These are phyloP conservation scores for Solanum ahanhuiri DNA, from an alignment of 257 asterid genomes.

Conservation along the genomic window DNA sequence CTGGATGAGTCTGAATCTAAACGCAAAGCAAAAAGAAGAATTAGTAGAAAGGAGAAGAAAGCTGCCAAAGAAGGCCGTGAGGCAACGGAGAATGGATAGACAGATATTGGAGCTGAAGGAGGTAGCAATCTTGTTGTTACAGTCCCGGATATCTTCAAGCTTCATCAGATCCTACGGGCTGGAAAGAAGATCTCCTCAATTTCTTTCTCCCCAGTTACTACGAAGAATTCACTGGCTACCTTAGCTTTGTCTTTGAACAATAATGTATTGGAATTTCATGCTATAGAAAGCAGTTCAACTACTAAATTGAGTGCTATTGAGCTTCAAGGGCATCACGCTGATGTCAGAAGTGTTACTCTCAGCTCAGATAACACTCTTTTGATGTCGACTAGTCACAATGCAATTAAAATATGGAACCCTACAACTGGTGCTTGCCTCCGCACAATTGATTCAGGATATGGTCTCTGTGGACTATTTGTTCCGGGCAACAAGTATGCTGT, in stretches of 20 bases:
- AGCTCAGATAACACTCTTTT: slow-evolving; percentile 83
- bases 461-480: too few relatives aligned
- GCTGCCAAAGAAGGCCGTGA: slow-evolving; percentile 35
- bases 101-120: slow-evolving; percentile 22
- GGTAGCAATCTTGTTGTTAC: slow-evolving; percentile 32
- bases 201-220: slow-evolving; percentile 46
- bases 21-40: slow-evolving; percentile 86
- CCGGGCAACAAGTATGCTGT: too few relatives aligned
- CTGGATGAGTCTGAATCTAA: slow-evolving; percentile 75
- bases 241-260: slow-evolving; percentile 73
- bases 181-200: slow-evolving; percentile 74
- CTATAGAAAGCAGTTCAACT: slow-evolving; percentile 32
- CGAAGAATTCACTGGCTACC: slow-evolving; percentile 53
- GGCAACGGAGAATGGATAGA: slow-evolving; percentile 35
- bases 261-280: slow-evolving; percentile 54
- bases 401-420: slow-evolving; percentile 5
- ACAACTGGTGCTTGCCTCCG: too few relatives aligned
- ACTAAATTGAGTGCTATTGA: slow-evolving; percentile 50
- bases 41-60: slow-evolving; percentile 62
- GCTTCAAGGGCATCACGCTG: slow-evolving; percentile 89
- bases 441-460: too few relatives aligned
- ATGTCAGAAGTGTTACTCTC: slow-evolving; percentile 73
- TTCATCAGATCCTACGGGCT: slow-evolving; percentile 53
- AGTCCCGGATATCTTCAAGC: slow-evolving; percentile 67
- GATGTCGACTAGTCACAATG: slow-evolving; percentile 78